Evolutionary conservation across 306 rosid species (phyloP), one percentile per base, ranked within the genome.

Genomic region (Trifolium repens): DNA sequence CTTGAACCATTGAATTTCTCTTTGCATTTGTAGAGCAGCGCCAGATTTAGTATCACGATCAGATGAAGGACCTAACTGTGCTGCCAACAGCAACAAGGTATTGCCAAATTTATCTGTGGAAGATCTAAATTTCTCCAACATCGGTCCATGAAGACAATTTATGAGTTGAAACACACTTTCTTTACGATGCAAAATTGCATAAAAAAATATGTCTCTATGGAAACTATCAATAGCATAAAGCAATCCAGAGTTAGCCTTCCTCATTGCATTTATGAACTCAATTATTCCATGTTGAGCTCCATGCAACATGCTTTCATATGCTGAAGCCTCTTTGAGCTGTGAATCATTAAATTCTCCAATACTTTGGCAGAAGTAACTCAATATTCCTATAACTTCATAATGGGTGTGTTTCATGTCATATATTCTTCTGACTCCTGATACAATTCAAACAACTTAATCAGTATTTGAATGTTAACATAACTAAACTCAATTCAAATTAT

Each of bases 21-120:
- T 77, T 68, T 77, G 80, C 69, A 77, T 68, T 58, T 77, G 81
- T 7, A 69, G 9, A 78, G 57, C 71, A 47, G 81, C 44, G 4
- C 54, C 64, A 3, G 26, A 9, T 9, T 55, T 60, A 7, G 2
- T 0, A 60, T 16, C 14, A 26, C 54, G 76, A 5, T 9, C 64
- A 34, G 76, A 78, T 11, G 71, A 34, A 60, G 76, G 76, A 5
- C 64, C 81, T 47, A 60, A 59, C 9, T 47, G 8, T 49, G 13
- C 76, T 1, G 76, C 81, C 5, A 69, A 26, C 34, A 69, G 81
- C 17, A 78, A 24, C 15, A 70, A 2, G 32, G 35, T 69, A 70
- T 70, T 70, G 4, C 71, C 71, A 78, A 61, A 61, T 8, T 1
- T 0, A 9, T 78, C 81, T 35, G 2, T 17, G 0, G 14, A 1